Base-by-base conservation (phyloP, 306 rosid species). In the Hippophae rhamnoides region DNA sequence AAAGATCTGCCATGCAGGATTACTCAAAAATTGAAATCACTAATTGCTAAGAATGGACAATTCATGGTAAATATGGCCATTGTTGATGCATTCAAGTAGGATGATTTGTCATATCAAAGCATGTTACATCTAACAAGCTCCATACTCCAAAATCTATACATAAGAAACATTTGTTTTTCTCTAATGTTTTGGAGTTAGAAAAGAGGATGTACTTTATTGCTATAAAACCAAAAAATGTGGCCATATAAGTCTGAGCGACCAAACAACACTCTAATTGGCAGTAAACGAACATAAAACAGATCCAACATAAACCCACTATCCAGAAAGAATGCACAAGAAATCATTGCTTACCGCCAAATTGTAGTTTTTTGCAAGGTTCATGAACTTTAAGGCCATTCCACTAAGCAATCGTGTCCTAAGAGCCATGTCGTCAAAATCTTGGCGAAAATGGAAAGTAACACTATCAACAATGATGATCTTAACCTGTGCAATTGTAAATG, bases 401-500 rank as follows among this genome's bases (percentile, higher is more conserved):
- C 89, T 51, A 6, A 90, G 87, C 69, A 90, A 74, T 10, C 96
- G 87, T 58, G 94, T 85, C 74, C 98, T 80, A 61, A 76, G 92
- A 62, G 89, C 89, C 84, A 85, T 79, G 66, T 90, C 96, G 6
- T 83, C 95, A 59, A 92, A 87, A 71, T 83, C 94, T 87, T 87
- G 96, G 77, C 89, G 89, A 60, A 87, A 92, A 74, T 92, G 98
- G 76, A 92, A 83, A 68, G 96, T 85, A 61, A 92, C 89, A 76
- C 96, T 92, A 69, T 92, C 98, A 70, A 87, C 48, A 70, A 92
- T 78, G 57, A 92, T 69, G 55, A 92, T 68, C 80, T 83, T 92
- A 56, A 92, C 95, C 98, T 92, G 78, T 8, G 66, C 56, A 31
- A 0, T 31, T 31, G 38, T 31, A 31, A 31, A 4, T 31, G 38